A percentile compares a stretch with the other conserved stretches of the same genome.
Evolutionary conservation across 139 green algal genomes (phyloP).

Genomic region (Chlamydomonas asymmetrica): DNA sequence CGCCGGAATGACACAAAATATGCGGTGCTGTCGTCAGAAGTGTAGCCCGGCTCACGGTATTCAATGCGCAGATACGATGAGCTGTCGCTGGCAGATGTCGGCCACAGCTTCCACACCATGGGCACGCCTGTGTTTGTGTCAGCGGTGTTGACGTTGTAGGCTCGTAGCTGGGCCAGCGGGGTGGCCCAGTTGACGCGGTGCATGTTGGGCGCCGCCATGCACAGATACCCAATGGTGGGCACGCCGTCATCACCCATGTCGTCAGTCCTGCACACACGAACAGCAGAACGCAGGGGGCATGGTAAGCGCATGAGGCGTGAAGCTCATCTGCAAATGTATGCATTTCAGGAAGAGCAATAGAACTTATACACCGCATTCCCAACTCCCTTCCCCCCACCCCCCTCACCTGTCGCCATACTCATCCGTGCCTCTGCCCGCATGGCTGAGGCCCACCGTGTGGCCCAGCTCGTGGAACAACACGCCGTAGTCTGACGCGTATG

Average conservation of each 20-base stretch:
- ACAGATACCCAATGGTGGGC: conserved; percentile 8
- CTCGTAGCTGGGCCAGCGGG: background rate
- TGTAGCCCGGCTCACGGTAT: background rate
- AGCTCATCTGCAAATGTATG: background rate
- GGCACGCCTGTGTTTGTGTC: background rate
- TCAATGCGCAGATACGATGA: conserved; percentile 5
- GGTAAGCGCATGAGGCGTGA: background rate
- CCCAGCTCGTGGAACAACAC: conserved; percentile 26
- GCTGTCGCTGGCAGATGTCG: background rate
- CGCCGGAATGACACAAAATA: too few species aligned
- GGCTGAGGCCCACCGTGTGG: conserved; percentile 28
- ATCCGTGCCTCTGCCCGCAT: conserved; percentile 1
- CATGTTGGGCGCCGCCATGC: conserved; percentile 16
- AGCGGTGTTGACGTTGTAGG: background rate
- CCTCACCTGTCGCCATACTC: too few species aligned
- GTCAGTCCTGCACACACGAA: too few species aligned
- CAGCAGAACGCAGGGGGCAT: too few species aligned
- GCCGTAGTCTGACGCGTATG: background rate
- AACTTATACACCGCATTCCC: background rate
- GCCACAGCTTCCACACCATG: background rate
- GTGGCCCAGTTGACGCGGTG: conserved; percentile 6
- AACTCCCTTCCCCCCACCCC: background rate
- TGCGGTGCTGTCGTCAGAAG: conserved; percentile 10
- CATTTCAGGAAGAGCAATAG: background rate
- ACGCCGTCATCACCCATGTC: conserved; percentile 9